Percentiles rank a stretch among this genome's conserved stretches.
Conservation (phyloP, 192 early-diverging fungal species). For the Diversispora eburnea region DNA sequence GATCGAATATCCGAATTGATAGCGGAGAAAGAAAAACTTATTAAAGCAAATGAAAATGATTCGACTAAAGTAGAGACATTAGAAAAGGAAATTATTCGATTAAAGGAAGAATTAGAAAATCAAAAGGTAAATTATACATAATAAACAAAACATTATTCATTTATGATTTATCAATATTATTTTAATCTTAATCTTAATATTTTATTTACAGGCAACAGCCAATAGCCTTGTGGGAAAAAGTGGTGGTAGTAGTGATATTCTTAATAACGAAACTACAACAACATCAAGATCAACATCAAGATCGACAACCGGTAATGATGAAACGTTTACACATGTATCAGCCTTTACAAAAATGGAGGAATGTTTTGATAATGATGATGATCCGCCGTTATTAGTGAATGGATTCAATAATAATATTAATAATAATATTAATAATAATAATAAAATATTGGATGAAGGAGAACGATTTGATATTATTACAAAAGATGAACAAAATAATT, state of each 20-base stretch:
- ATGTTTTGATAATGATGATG: too few species aligned
- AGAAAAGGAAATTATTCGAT: conserved; percentile 24
- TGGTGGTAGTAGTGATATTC: background rate
- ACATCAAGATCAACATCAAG: background rate
- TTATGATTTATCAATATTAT: background rate
- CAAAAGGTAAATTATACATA: conserved; percentile 12
- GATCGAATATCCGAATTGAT: conserved; percentile 16
- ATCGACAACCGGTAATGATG: too few species aligned
- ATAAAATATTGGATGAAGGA: too few species aligned
- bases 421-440: too few species aligned
- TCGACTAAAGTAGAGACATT: conserved; percentile 11
- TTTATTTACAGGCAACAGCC: background rate
- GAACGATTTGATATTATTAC: too few species aligned
- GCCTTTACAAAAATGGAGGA: too few species aligned
- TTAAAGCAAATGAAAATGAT: conserved; percentile 2
- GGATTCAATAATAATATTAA: too few species aligned
- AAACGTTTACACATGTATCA: too few species aligned
- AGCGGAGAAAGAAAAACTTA: conserved; percentile 24
- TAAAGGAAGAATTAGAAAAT: conserved; percentile 33
- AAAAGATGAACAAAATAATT: too few species aligned
- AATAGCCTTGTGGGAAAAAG: background rate
- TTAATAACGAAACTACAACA: background rate
- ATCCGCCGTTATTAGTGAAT: too few species aligned
- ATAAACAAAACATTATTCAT: background rate
- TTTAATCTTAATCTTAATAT: background rate